Evolutionary conservation across 2,329 filamentous ascomycete species (phyloP).

Genomic region (Clonostachys byssicola): DNA sequence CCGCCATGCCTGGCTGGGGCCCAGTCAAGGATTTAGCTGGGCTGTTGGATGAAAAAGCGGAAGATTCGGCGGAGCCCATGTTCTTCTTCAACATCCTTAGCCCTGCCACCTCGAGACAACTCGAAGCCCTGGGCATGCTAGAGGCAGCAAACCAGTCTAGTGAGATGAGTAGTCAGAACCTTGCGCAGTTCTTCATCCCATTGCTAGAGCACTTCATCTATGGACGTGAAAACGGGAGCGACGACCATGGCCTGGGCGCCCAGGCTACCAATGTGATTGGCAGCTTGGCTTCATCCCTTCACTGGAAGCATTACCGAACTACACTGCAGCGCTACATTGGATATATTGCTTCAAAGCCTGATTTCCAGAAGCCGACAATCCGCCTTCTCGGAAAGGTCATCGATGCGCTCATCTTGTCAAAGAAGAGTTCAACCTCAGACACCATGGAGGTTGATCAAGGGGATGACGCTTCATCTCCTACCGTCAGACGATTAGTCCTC

Average conservation of each 20-base stretch:
- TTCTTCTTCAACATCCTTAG: constrained; percentile 94
- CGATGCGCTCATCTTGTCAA: constrained; percentile 61
- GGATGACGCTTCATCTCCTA: constrained; percentile 10
- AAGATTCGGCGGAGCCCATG: constrained; percentile 60
- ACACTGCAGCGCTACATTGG: constrained; percentile 79
- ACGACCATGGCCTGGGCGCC: constrained; percentile 82
- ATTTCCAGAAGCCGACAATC: constrained; percentile 81
- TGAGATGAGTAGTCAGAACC: constrained; percentile 69
- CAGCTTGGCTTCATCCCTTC: constrained; percentile 67
- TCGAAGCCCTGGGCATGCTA: constrained; percentile 77
- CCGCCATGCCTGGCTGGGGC: constrained; percentile 63
- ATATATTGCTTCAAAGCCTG: constrained; percentile 75
- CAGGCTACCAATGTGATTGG: constrained; percentile 83
- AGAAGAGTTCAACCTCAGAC: neutral
- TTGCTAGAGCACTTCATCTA: constrained; percentile 94
- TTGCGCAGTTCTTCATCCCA: constrained; percentile 84
- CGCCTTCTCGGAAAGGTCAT: constrained; percentile 77
- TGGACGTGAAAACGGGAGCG: constrained; percentile 65
- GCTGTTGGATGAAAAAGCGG: constrained; percentile 58
- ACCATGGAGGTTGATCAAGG: constrained; percentile 42
- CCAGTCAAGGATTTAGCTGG: constrained; percentile 70
- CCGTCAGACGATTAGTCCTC: constrained; percentile 44
- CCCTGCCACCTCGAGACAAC: constrained; percentile 80
- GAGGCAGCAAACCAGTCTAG: constrained; percentile 61
- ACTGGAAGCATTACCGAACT: constrained; percentile 87